A percentile compares a stretch with the other conserved stretches of the same genome.
phyloP scores from a whole-genome alignment of 2,329 filamentous ascomycete genomes.

The Colletotrichum echinochloae region DNA sequence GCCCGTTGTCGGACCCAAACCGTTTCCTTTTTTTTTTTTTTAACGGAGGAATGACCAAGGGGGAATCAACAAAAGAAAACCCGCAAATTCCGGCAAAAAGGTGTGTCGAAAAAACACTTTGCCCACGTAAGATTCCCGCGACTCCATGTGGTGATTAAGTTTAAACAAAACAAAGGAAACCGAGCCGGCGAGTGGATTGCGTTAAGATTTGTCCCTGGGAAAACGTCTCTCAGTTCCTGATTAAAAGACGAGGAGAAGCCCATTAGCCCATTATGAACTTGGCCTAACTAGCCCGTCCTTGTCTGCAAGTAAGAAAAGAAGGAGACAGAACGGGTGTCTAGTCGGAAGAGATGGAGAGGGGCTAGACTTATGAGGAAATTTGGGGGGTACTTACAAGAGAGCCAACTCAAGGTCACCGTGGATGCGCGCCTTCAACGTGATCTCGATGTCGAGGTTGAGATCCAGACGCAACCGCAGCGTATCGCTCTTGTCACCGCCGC shows the following conservation, averaged over 20 bases:
- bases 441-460: conserved; percentile 85
- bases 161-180: background rate
- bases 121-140: conserved; percentile 23
- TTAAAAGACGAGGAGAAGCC: conserved; percentile 41
- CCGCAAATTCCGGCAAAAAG: conserved; percentile 27
- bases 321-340: conserved; percentile 34
- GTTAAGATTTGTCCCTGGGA: conserved; percentile 41
- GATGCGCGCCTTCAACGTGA: conserved; percentile 87
- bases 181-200: conserved; percentile 1
- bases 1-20: background rate
- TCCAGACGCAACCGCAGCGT: conserved; percentile 81
- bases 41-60: background rate
- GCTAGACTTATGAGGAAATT: conserved; percentile 29
- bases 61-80: conserved; percentile 29
- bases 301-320: conserved; percentile 40
- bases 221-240: conserved; percentile 43
- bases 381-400: conserved; percentile 62
- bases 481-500: conserved; percentile 65
- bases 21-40: conserved; percentile 19
- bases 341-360: conserved; percentile 29
- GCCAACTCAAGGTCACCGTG: conserved; percentile 85
- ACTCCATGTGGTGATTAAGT: conserved; percentile 26
- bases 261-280: conserved; percentile 43
- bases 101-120: conserved; percentile 21
- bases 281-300: conserved; percentile 44